Evolutionary conservation across 2,329 filamentous ascomycete genomes (phyloP).

Genomic region (Sporothrix euskadiensis): DNA sequence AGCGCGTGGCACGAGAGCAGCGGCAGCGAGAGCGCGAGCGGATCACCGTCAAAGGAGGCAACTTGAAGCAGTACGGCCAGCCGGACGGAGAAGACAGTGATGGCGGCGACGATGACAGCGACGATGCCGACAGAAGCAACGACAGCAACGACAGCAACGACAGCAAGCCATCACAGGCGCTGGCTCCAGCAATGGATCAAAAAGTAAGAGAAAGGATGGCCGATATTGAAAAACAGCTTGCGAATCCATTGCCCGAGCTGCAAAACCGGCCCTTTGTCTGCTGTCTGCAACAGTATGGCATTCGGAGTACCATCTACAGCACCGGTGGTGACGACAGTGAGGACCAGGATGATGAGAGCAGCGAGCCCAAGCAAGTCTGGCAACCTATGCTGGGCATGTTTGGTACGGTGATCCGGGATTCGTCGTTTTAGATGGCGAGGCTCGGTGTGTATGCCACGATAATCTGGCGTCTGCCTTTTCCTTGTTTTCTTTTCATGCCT

Average conservation of each 20-base stretch:
- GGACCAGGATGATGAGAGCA: conserved; percentile 34
- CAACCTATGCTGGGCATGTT: conserved; percentile 65
- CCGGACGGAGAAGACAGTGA: not conserved
- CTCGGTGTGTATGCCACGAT: not conserved
- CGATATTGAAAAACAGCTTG: not conserved
- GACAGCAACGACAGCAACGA: not conserved
- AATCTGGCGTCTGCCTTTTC: not conserved
- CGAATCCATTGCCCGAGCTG: conserved; percentile 27
- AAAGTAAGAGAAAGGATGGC: not conserved
- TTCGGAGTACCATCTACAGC: conserved; percentile 46
- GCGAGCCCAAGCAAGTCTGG: conserved; percentile 47
- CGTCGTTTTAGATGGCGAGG: not conserved
- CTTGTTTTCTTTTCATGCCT: not conserved
- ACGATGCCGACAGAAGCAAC: not conserved
- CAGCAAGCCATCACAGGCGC: not conserved
- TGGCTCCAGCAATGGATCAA: too few relatives aligned
- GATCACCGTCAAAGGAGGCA: not conserved
- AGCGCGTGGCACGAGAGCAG: too few relatives aligned
- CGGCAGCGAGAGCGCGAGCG: not conserved
- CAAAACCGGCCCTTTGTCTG: conserved; percentile 65
- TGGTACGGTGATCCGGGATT: conserved; percentile 56
- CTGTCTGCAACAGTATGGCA: conserved; percentile 70
- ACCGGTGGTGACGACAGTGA: conserved; percentile 46
- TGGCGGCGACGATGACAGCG: not conserved
- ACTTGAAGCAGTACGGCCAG: not conserved